Conservation (phyloP, 495 filamentous ascomycete genomes). For the Jackrogersella multiformis region DNA sequence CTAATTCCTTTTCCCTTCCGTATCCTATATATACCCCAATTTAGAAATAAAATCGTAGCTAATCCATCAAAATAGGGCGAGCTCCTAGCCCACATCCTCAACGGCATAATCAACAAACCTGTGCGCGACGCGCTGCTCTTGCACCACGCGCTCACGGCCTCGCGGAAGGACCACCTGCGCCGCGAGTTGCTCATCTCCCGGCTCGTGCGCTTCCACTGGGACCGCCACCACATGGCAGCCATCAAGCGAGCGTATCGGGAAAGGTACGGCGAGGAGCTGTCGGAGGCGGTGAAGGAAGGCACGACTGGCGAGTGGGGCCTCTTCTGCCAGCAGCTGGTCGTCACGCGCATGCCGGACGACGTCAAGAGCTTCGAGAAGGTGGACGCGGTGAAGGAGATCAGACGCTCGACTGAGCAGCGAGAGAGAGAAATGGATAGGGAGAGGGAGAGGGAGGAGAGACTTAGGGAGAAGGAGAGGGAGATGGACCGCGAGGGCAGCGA, state of each 20-base stretch:
- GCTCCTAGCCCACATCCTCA: constrained; percentile 93
- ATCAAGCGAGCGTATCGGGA: constrained; percentile 76
- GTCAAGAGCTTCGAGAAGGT: constrained; percentile 56
- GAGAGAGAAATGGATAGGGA: constrained; percentile 45
- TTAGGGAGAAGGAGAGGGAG: constrained; percentile 26
- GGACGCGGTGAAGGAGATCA: constrained; percentile 38
- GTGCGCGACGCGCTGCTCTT: constrained; percentile 95
- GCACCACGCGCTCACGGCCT: constrained; percentile 80
- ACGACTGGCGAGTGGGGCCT: constrained; percentile 62
- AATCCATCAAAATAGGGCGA: constrained; percentile 72
- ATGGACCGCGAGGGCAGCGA: constrained; percentile 41
- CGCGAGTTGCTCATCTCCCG: constrained; percentile 85
- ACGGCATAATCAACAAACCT: constrained; percentile 94
- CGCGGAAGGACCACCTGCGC: constrained; percentile 70
- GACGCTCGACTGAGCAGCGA: constrained; percentile 25
- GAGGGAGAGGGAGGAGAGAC: constrained; percentile 42
- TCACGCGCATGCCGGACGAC: constrained; percentile 63
- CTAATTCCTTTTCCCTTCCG: neutral
- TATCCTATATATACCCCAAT: neutral
- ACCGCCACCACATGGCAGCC: constrained; percentile 73
- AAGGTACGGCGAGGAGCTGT: constrained; percentile 75
- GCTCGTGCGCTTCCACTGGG: constrained; percentile 86
- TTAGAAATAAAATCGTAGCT: constrained; percentile 19
- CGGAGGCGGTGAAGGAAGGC: constrained; percentile 65
- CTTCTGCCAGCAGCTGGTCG: constrained; percentile 62